These are phyloP conservation scores for Alternaria brassicae DNA, from an alignment of 2,329 filamentous ascomycete genomes.

Conservation along the genomic window DNA sequence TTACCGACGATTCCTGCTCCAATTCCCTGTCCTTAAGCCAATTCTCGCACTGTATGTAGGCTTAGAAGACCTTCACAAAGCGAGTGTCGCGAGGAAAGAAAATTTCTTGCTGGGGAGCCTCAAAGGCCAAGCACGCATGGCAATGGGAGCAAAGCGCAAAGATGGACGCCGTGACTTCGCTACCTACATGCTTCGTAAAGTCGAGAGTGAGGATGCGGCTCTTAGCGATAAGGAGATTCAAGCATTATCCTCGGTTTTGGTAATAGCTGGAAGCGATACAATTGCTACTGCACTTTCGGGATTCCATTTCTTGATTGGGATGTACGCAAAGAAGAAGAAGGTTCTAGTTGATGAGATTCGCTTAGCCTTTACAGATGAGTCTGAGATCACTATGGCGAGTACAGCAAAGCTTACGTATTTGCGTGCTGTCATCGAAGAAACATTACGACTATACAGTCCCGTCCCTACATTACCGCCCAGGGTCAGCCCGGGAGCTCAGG, in stretches of 20 bases:
- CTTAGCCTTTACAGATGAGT: background rate
- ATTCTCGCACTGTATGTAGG: background rate
- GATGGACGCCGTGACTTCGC: background rate
- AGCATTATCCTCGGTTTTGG: background rate
- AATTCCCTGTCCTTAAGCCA: background rate
- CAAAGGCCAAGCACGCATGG: background rate
- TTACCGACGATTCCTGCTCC: background rate
- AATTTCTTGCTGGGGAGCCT: background rate
- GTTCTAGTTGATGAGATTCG: background rate
- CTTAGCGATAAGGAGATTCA: background rate
- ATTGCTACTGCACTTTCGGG: background rate
- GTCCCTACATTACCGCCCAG: background rate
- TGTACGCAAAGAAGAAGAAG: background rate
- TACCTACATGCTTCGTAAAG: slow-evolving; percentile 3
- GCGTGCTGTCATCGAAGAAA: background rate
- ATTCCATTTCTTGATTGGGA: background rate
- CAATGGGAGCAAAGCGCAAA: background rate
- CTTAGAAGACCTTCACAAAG: background rate
- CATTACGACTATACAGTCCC: background rate
- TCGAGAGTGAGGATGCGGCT: background rate
- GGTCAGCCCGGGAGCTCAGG: background rate
- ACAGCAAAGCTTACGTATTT: background rate
- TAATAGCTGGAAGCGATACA: background rate
- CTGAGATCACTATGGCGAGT: background rate
- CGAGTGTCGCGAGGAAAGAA: background rate